A percentile compares a stretch with the other conserved stretches of the same genome.
phyloP scores from a whole-genome alignment of 2,329 filamentous ascomycete genomes.

The Ophidiomyces ophidiicola region DNA sequence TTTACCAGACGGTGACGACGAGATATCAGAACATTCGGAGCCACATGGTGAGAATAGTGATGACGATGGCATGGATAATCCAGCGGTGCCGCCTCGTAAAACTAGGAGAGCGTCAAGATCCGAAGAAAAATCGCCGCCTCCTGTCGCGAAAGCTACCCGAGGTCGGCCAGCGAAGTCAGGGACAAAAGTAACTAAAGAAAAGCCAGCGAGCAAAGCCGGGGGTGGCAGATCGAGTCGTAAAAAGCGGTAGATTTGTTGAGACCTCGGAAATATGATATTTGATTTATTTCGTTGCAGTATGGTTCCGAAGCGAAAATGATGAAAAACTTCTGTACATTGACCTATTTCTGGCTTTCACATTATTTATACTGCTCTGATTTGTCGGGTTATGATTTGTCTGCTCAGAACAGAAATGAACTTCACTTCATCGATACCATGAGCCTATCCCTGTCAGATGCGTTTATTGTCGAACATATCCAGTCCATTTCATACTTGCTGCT shows the following conservation, averaged over 20 bases:
- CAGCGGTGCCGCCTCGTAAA: neutral
- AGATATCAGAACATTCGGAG: neutral
- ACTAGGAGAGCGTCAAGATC: neutral
- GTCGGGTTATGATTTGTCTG: no score
- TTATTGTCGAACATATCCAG: no score
- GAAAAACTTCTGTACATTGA: no score
- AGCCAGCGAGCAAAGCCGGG: neutral
- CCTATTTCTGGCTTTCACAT: no score
- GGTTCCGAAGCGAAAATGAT: no score
- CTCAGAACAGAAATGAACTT: no score
- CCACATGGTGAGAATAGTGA: slow-evolving; percentile 23
- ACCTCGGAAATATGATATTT: neutral
- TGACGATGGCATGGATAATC: slow-evolving; percentile 39
- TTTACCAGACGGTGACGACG: neutral
- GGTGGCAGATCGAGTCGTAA: neutral
- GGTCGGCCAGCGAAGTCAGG: slow-evolving; percentile 1
- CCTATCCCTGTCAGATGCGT: no score
- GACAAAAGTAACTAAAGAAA: neutral
- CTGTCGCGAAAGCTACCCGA: neutral
- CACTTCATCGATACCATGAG: no score
- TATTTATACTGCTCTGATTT: no score
- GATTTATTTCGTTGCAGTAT: no score
- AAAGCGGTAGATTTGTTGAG: neutral
- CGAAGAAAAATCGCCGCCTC: neutral
- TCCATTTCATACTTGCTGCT: no score